phyloP scores from a whole-genome alignment of 192 early-diverging fungal species.

The Oehlia diaphana region DNA sequence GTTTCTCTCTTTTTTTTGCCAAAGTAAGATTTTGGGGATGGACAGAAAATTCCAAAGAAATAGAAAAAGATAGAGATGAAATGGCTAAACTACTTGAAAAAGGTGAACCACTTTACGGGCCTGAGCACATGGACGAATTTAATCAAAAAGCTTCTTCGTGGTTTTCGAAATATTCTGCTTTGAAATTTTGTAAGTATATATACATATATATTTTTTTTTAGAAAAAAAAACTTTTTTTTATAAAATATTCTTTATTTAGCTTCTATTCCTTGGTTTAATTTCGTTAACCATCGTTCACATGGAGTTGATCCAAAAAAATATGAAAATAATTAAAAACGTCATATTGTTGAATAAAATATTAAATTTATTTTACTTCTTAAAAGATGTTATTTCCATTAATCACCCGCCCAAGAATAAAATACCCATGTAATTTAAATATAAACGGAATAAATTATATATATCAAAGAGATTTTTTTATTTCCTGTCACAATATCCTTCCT shows the following conservation, averaged over 20 bases:
- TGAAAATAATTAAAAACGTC: neutral
- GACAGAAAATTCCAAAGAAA: conserved; percentile 83
- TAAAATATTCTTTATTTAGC: conserved; percentile 35
- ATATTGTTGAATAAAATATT: neutral
- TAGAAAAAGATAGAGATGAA: conserved; percentile 64
- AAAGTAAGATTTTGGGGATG: conserved; percentile 91
- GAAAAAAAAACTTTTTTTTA: neutral
- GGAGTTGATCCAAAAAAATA: conserved; percentile 51
- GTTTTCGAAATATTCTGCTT: conserved; percentile 66
- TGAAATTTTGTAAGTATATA: conserved; percentile 57
- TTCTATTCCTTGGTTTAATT: conserved; percentile 75
- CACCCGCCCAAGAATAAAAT: too few relatives aligned
- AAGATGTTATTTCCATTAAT: neutral
- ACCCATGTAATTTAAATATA: too few relatives aligned
- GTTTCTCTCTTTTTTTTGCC: neutral
- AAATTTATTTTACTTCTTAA: neutral
- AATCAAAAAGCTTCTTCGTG: conserved; percentile 60
- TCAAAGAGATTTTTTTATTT: too few relatives aligned
- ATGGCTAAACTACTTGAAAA: conserved; percentile 58
- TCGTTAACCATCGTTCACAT: conserved; percentile 75
- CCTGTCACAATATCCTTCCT: too few relatives aligned
- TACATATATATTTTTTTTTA: neutral
- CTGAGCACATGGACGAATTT: conserved; percentile 52
- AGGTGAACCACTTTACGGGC: conserved; percentile 71
- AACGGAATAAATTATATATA: too few relatives aligned